Percentiles rank a stretch among this genome's conserved stretches.
Evolutionary conservation across 1,139 yeast species (phyloP).

Genomic region (Lodderomyces elongisporus): DNA sequence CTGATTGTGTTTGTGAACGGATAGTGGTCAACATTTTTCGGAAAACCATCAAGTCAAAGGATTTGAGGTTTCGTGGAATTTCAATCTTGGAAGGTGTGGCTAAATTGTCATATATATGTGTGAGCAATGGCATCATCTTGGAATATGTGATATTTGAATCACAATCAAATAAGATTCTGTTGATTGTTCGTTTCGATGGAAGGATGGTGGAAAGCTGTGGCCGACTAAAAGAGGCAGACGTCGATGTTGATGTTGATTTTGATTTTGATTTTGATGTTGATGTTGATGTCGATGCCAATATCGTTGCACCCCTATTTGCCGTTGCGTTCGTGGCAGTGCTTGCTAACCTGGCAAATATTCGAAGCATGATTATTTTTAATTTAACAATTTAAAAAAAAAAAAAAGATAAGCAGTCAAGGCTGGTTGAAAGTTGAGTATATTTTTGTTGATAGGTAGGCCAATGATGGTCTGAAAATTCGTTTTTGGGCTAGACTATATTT

Average conservation of each 20-base stretch:
- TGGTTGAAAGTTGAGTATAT: no score
- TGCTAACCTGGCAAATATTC: background rate
- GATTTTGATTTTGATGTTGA: no score
- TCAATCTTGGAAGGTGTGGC: slow-evolving; percentile 30
- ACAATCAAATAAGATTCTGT: slow-evolving; percentile 58
- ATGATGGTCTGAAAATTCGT: no score
- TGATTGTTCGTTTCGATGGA: slow-evolving; percentile 55
- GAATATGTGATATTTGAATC: slow-evolving; percentile 53
- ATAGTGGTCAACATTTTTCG: slow-evolving; percentile 62
- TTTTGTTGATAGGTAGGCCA: no score
- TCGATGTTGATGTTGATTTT: no score
- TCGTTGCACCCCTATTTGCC: no score
- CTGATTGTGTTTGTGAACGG: slow-evolving; percentile 54
- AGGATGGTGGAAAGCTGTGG: slow-evolving; percentile 49
- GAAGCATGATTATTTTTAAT: no score
- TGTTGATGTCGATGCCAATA: background rate
- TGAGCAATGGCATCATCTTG: slow-evolving; percentile 51
- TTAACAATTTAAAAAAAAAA: no score
- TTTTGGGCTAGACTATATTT: no score
- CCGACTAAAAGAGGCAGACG: slow-evolving; percentile 13
- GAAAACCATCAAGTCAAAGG: slow-evolving; percentile 61
- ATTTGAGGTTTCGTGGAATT: slow-evolving; percentile 43
- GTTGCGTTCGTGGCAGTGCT: background rate
- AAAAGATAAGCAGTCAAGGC: no score
- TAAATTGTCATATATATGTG: slow-evolving; percentile 43